Evolutionary conservation across 1,284 basidiomycete species (phyloP).

Genomic region (Microbotryum lychnidis-dioicae): DNA sequence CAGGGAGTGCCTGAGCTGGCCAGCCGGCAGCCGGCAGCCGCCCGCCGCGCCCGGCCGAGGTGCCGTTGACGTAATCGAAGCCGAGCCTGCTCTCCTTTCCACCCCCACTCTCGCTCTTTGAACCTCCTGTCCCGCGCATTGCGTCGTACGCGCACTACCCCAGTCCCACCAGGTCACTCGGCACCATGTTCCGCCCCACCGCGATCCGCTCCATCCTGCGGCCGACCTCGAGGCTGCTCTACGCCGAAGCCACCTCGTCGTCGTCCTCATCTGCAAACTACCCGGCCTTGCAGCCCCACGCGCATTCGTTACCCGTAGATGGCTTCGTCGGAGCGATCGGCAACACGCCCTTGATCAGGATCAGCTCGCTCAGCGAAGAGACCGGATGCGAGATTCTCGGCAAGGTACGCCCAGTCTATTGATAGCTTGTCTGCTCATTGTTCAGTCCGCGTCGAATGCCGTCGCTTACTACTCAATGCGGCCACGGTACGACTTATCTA

Average conservation of each 20-base stretch:
- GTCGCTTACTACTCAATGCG: no score
- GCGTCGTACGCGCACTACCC: background rate
- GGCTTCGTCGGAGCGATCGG: conserved; percentile 86
- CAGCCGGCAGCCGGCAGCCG: no score
- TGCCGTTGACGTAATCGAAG: no score
- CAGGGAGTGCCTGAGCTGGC: no score
- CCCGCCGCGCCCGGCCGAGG: no score
- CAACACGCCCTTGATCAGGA: conserved; percentile 88
- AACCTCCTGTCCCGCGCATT: background rate
- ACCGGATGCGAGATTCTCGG: conserved; percentile 84
- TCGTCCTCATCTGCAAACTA: background rate
- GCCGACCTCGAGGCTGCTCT: background rate
- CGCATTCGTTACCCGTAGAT: conserved; percentile 39
- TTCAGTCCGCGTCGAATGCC: no score
- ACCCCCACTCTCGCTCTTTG: background rate
- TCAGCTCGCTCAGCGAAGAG: conserved; percentile 74
- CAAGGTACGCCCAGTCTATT: conserved; percentile 52
- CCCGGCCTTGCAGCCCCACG: conserved; percentile 21
- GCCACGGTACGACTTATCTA: no score
- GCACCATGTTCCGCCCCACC: background rate
- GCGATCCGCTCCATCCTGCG: background rate
- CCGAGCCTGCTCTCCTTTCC: background rate
- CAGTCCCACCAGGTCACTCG: background rate
- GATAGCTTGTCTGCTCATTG: no score
- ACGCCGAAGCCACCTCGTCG: background rate